Evolutionary conservation across 176 grass and related monocot genomes (phyloP).

Genomic region (Tuctoria greenei): DNA sequence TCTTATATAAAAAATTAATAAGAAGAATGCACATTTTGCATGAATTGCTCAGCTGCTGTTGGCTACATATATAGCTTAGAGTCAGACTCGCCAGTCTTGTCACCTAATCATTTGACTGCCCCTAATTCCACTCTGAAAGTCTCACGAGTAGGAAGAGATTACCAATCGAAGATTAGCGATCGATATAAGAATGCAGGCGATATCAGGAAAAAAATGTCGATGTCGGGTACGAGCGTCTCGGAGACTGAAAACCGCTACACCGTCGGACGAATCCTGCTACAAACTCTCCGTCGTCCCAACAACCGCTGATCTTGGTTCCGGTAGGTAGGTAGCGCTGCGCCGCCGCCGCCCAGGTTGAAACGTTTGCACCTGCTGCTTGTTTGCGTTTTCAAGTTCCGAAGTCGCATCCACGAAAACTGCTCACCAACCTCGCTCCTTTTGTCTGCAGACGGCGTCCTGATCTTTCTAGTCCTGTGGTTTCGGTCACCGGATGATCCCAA

Average conservation of each 20-base stretch:
- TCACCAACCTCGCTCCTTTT: constrained; percentile 10
- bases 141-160: not conserved
- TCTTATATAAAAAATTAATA: too few relatives aligned
- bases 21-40: too few relatives aligned
- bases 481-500: too few relatives aligned
- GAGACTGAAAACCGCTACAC: not conserved
- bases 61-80: too few relatives aligned
- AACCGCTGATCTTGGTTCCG: not conserved
- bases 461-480: not conserved
- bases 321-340: not conserved
- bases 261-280: not conserved
- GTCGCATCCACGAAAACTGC: not conserved
- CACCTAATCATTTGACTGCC: too few relatives aligned
- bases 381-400: not conserved
- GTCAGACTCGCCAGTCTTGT: too few relatives aligned
- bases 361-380: too few relatives aligned
- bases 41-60: too few relatives aligned
- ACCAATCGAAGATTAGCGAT: too few relatives aligned
- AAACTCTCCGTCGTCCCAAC: not conserved
- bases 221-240: constrained; percentile 29
- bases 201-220: too few relatives aligned
- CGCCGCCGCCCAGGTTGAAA: not conserved
- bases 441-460: not conserved
- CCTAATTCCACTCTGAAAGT: not conserved
- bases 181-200: too few relatives aligned